A percentile compares a stretch with the other conserved stretches of the same genome.
Conservation (phyloP, 2,329 filamentous ascomycete species). For the Gaeumannomyces tritici region DNA sequence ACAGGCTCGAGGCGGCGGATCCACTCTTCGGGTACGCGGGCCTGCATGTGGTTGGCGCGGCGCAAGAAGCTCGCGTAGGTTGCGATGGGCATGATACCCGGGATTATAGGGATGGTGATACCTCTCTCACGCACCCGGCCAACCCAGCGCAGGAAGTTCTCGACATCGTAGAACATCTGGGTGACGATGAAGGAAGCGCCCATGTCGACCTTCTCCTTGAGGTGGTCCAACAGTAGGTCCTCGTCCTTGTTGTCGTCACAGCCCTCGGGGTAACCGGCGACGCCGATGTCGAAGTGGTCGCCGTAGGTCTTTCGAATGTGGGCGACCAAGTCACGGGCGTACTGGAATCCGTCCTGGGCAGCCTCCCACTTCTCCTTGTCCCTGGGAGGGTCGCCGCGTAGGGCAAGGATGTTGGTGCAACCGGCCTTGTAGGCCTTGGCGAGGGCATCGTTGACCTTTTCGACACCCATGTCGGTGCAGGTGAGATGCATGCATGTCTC, state of each 20-base stretch:
- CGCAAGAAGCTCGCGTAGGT: constrained; percentile 91
- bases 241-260: constrained; percentile 87
- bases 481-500: constrained; percentile 99
- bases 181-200: constrained; percentile 92
- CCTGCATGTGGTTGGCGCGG: constrained; percentile 84
- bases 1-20: constrained; percentile 75
- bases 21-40: constrained; percentile 73
- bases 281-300: constrained; percentile 92
- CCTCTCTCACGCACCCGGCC: constrained; percentile 75
- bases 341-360: constrained; percentile 76
- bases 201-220: constrained; percentile 95
- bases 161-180: constrained; percentile 98
- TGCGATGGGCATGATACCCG: constrained; percentile 90
- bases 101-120: constrained; percentile 62
- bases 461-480: constrained; percentile 93
- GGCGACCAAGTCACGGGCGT: constrained; percentile 74
- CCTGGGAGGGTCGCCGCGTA: constrained; percentile 86
- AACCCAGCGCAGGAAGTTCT: constrained; percentile 91
- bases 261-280: constrained; percentile 93
- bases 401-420: constrained; percentile 92
- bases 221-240: constrained; percentile 74
- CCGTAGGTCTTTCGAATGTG: constrained; percentile 74
- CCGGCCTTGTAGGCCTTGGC: constrained; percentile 85
- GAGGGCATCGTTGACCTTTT: constrained; percentile 84
- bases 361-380: constrained; percentile 92